Conservation (phyloP, 2,329 filamentous ascomycete species). For the Raffaelea ambrosiae region DNA sequence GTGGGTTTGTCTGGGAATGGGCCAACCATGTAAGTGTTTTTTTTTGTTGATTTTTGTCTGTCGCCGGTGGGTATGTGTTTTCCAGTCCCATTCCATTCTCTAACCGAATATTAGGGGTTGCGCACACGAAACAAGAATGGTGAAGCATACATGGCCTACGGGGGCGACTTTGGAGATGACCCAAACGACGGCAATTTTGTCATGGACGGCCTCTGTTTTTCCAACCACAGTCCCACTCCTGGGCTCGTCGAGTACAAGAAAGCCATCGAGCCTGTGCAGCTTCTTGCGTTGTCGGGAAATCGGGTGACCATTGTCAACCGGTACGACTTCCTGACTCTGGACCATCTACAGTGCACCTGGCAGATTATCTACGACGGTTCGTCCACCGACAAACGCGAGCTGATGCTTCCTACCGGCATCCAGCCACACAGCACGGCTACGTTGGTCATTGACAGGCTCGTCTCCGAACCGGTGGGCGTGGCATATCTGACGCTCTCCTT, state of each 20-base stretch:
- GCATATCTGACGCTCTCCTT: too few species aligned
- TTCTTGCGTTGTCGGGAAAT: conserved; percentile 27
- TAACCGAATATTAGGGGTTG: too few species aligned
- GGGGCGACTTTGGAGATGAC: conserved; percentile 48
- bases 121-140: conserved; percentile 30
- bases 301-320: conserved; percentile 40
- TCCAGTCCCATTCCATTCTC: too few species aligned
- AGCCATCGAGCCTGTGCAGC: conserved; percentile 48
- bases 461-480: too few species aligned
- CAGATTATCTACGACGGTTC: conserved; percentile 31
- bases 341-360: conserved; percentile 50
- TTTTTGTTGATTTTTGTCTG: too few species aligned
- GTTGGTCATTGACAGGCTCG: too few species aligned
- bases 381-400: conserved; percentile 23
- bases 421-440: conserved; percentile 35
- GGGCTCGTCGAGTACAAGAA: conserved; percentile 49
- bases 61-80: too few species aligned
- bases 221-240: conserved; percentile 39
- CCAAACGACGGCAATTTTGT: conserved; percentile 48
- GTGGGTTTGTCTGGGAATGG: conserved; percentile 56
- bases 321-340: conserved; percentile 38
- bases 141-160: conserved; percentile 41
- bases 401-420: conserved; percentile 36
- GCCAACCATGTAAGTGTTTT: too few species aligned
- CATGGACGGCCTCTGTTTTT: conserved; percentile 40